Evolutionary conservation across 1,284 basidiomycete species (phyloP).

Genomic region (Blastosporella zonata): DNA sequence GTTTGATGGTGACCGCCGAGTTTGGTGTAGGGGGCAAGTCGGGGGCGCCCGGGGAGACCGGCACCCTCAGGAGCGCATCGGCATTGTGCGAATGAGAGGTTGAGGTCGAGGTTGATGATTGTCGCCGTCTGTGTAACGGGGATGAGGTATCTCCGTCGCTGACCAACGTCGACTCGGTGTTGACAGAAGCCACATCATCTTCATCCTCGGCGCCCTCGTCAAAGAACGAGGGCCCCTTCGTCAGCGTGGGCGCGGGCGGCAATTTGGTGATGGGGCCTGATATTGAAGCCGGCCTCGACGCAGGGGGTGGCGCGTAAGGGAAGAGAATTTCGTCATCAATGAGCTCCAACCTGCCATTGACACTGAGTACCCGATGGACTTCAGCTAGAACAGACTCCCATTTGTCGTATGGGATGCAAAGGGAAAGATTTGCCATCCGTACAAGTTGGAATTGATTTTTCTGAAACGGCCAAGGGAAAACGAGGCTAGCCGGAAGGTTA

Average conservation of each 20-base stretch:
- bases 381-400: conserved; percentile 61
- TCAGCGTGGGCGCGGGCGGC: conserved; percentile 4
- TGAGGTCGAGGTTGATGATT: conserved; percentile 1
- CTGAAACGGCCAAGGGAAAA: conserved; percentile 54
- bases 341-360: conserved; percentile 61
- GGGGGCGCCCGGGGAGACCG: background rate
- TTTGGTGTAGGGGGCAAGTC: conserved; percentile 9
- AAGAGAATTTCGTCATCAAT: conserved; percentile 70
- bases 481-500: conserved; percentile 39
- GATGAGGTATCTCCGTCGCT: conserved; percentile 22
- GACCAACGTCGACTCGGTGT: conserved; percentile 28
- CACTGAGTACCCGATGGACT: conserved; percentile 56
- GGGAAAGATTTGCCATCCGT: conserved; percentile 61
- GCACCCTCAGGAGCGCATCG: background rate
- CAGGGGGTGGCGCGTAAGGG: conserved; percentile 40
- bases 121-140: conserved; percentile 10
- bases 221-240: conserved; percentile 11
- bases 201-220: conserved; percentile 24
- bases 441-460: conserved; percentile 65
- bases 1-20: conserved; percentile 13
- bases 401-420: conserved; percentile 53
- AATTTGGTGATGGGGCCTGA: conserved; percentile 13
- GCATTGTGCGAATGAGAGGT: background rate
- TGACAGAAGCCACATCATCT: conserved; percentile 26
- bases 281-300: conserved; percentile 10